Percentiles rank a stretch among this genome's conserved stretches.
Conservation (phyloP, 2,329 filamentous ascomycete genomes). For the Aspergillus amoenus region DNA sequence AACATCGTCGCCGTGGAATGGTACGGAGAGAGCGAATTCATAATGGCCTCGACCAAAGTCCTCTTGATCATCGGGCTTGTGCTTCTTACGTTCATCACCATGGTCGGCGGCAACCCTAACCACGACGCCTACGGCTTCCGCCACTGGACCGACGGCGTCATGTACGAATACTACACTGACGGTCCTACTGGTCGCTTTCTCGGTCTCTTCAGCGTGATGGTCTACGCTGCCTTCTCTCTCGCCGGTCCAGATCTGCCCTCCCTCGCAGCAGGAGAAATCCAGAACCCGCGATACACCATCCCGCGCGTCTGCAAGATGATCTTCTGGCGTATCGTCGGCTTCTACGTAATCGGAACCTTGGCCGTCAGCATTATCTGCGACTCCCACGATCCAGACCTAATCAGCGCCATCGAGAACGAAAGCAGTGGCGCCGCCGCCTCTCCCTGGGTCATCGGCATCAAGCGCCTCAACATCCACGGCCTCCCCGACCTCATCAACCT, state of each 20-base stretch:
- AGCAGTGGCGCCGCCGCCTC: constrained; percentile 65
- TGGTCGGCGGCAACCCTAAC: constrained; percentile 75
- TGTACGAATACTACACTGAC: constrained; percentile 63
- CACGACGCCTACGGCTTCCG: constrained; percentile 70
- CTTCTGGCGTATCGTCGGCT: constrained; percentile 72
- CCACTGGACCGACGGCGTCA: constrained; percentile 62
- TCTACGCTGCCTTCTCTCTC: constrained; percentile 65
- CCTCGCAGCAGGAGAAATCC: constrained; percentile 63
- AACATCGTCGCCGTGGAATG: constrained; percentile 70
- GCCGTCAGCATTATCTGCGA: constrained; percentile 68
- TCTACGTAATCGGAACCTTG: constrained; percentile 72
- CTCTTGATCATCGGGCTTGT: constrained; percentile 68
- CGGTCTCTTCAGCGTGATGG: constrained; percentile 71
- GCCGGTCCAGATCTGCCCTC: constrained; percentile 63
- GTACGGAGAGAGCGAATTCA: constrained; percentile 74
- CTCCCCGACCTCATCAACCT: constrained; percentile 73
- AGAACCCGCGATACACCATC: constrained; percentile 67
- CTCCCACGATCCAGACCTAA: constrained; percentile 61
- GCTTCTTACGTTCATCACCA: constrained; percentile 73
- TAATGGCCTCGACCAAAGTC: constrained; percentile 67
- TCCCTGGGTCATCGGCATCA: constrained; percentile 71
- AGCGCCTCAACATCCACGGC: constrained; percentile 62
- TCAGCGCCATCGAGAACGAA: constrained; percentile 56
- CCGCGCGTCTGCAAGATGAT: constrained; percentile 72
- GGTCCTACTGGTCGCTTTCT: constrained; percentile 67